These are phyloP conservation scores for Pseudocercospora musae DNA, from an alignment of 2,329 filamentous ascomycete genomes.

Conservation along the genomic window DNA sequence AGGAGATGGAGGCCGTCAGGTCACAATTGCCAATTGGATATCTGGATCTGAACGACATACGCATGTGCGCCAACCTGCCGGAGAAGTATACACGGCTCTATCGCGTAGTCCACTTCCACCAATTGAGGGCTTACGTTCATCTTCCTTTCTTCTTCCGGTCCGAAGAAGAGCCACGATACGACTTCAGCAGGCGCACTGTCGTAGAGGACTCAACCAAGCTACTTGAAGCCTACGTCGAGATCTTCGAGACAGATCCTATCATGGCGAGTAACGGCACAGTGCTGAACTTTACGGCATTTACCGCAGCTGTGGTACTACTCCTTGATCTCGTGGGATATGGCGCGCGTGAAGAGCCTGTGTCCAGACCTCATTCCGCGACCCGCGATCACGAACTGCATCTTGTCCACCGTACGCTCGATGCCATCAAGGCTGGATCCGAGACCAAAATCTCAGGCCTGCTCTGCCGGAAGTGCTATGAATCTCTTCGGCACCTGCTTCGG, in stretches of 20 bases:
- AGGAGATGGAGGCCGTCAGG: slow-evolving; percentile 6
- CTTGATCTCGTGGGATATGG: slow-evolving; percentile 42
- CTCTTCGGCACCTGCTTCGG: slow-evolving; percentile 3
- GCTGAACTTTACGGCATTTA: slow-evolving; percentile 48
- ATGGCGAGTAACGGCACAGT: slow-evolving; percentile 42
- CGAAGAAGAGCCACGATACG: slow-evolving; percentile 38
- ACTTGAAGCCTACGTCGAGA: slow-evolving; percentile 39
- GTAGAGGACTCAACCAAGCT: slow-evolving; percentile 42
- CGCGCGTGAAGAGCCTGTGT: slow-evolving; percentile 42
- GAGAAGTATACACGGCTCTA: slow-evolving; percentile 17
- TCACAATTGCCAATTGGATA: slow-evolving; percentile 7
- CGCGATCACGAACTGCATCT: slow-evolving; percentile 7
- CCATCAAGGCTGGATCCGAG: slow-evolving; percentile 6
- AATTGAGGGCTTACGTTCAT: slow-evolving; percentile 45
- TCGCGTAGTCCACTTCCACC: slow-evolving; percentile 36
- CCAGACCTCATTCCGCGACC: neutral
- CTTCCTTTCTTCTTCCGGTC: slow-evolving; percentile 46
- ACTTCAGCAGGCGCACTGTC: slow-evolving; percentile 40
- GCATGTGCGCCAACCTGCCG: neutral
- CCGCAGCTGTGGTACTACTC: slow-evolving; percentile 42
- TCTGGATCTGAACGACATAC: slow-evolving; percentile 9
- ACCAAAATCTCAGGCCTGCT: slow-evolving; percentile 2
- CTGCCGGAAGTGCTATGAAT: slow-evolving; percentile 8
- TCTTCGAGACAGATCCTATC: slow-evolving; percentile 33
- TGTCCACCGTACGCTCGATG: neutral